These are phyloP conservation scores for Biscogniauxia marginata DNA, from an alignment of 2,329 filamentous ascomycete genomes.

Conservation along the genomic window DNA sequence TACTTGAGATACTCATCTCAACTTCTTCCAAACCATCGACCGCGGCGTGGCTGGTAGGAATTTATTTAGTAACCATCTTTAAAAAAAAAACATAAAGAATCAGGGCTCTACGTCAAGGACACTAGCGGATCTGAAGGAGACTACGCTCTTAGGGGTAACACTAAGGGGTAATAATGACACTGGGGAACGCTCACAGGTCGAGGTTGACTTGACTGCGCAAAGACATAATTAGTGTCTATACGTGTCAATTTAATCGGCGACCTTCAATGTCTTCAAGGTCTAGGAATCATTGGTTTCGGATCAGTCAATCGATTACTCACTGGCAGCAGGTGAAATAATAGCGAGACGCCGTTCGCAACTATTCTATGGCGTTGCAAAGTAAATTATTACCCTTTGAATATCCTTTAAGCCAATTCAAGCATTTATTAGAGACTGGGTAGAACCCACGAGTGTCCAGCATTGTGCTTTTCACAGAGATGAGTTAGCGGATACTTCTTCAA, in stretches of 20 bases:
- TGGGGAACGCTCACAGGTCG: conserved; percentile 4
- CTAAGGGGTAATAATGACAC: too few species aligned
- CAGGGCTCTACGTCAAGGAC: background rate
- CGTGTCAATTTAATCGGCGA: too few species aligned
- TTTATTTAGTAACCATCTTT: too few species aligned
- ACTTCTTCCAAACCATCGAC: conserved; percentile 7
- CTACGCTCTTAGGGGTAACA: too few species aligned
- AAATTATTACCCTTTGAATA: too few species aligned
- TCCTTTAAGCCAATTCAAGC: background rate
- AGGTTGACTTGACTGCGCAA: conserved; percentile 11
- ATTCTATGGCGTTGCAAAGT: too few species aligned
- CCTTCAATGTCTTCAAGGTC: conserved; percentile 6
- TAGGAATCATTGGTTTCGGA: background rate
- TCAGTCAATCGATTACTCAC: background rate
- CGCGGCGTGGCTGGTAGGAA: conserved; percentile 1
- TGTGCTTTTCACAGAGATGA: background rate
- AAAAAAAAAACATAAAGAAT: background rate
- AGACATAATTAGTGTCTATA: conserved; percentile 7
- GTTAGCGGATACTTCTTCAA: background rate
- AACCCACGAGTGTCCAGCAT: conserved; percentile 6
- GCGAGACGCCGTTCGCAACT: conserved; percentile 5
- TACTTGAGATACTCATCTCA: background rate
- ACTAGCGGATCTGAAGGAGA: background rate
- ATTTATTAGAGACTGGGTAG: background rate
- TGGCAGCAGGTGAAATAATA: conserved; percentile 7